These are phyloP conservation scores for Hymenoscyphus fructigenus DNA, from an alignment of 2,329 filamentous ascomycete genomes.

Conservation along the genomic window DNA sequence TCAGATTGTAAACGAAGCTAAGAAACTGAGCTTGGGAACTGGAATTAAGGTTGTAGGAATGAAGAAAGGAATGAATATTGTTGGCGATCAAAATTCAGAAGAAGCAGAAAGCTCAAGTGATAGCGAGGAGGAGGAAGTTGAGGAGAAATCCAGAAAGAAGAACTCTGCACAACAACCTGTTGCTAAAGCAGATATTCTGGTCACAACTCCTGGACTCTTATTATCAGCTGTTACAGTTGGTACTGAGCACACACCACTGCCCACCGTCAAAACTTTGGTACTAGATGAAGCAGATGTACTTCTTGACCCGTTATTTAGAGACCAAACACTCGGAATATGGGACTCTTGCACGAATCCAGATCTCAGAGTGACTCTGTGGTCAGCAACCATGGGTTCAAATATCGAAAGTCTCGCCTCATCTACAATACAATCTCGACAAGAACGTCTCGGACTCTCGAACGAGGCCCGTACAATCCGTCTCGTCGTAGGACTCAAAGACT, in stretches of 20 bases:
- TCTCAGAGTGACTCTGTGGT: constrained; percentile 85
- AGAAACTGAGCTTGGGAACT: constrained; percentile 75
- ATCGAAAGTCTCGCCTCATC: constrained; percentile 76
- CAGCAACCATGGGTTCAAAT: constrained; percentile 93
- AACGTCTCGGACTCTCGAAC: constrained; percentile 37
- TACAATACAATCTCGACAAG: constrained; percentile 59
- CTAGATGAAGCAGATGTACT: constrained; percentile 96
- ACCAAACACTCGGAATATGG: constrained; percentile 86
- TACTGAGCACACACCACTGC: constrained; percentile 50
- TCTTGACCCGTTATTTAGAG: constrained; percentile 83
- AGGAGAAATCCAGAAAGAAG: constrained; percentile 38
- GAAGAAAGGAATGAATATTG: constrained; percentile 78
- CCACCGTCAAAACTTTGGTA: constrained; percentile 71
- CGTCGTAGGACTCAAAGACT: constrained; percentile 95
- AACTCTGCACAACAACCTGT: constrained; percentile 45
- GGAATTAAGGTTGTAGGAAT: constrained; percentile 78
- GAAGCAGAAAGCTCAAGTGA: constrained; percentile 34
- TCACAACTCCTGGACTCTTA: constrained; percentile 77
- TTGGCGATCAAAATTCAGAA: constrained; percentile 40
- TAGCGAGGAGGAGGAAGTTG: constrained; percentile 35
- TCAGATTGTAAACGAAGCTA: constrained; percentile 82
- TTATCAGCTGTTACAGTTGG: constrained; percentile 66
- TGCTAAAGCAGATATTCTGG: constrained; percentile 75
- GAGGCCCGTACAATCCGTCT: constrained; percentile 68
- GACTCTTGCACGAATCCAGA: constrained; percentile 67